Percentiles rank a stretch among this genome's conserved stretches.
Conservation (phyloP, 140 eudicot genomes). For the Senecio squalidus region DNA sequence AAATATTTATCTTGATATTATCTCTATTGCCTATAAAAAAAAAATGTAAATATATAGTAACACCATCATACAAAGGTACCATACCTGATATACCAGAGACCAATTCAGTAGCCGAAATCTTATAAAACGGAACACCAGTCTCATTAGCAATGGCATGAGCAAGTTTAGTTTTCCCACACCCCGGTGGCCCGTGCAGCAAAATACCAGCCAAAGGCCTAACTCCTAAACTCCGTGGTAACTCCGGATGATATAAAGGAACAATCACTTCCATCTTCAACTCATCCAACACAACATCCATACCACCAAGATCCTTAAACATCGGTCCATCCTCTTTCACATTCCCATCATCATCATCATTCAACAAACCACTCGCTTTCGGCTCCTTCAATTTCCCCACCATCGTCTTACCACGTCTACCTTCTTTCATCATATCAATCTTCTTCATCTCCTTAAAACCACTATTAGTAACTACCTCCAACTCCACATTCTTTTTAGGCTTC, state of each 20-base stretch:
- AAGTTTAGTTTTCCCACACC: constrained; percentile 88
- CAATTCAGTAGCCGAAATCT: constrained; percentile 83
- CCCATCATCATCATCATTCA: constrained; percentile 17
- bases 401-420: constrained; percentile 9
- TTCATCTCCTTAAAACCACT: constrained; percentile 34
- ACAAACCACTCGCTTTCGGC: constrained; percentile 11
- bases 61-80: too few species aligned
- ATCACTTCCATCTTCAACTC: constrained; percentile 71
- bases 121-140: constrained; percentile 76
- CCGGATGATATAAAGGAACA: constrained; percentile 65
- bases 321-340: constrained; percentile 36
- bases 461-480: constrained; percentile 48
- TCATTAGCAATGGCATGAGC: constrained; percentile 96
- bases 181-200: constrained; percentile 89
- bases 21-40: too few species aligned
- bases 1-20: too few species aligned
- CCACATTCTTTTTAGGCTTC: constrained; percentile 37
- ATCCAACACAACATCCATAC: constrained; percentile 62
- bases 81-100: constrained; percentile 93
- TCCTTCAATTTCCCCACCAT: constrained; percentile 1
- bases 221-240: constrained; percentile 48
- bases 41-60: too few species aligned
- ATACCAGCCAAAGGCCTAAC: constrained; percentile 72
- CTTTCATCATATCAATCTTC: constrained; percentile 31
- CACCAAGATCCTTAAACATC: constrained; percentile 84